phyloP scores from a whole-genome alignment of 139 green algal genomes.

The Chlamydomonas sphaeroides region DNA sequence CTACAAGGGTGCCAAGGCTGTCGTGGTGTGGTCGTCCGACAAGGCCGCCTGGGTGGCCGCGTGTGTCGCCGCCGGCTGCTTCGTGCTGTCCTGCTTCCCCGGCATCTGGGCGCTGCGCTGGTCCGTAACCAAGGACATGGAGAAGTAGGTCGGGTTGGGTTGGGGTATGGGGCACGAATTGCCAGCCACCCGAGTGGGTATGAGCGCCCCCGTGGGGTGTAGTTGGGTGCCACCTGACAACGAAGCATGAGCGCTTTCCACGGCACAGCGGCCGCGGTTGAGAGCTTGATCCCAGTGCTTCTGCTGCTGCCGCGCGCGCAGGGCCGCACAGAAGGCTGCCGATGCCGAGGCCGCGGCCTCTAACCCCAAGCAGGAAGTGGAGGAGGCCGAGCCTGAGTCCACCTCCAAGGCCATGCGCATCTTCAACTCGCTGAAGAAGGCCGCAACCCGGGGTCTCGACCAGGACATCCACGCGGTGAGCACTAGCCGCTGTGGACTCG shows the following conservation, averaged over 20 bases:
- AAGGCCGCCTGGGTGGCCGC: conserved; percentile 47
- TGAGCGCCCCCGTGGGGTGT: too few relatives aligned
- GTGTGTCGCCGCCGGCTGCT: not conserved
- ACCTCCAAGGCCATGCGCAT: conserved; percentile 6
- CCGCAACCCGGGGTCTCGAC: conserved; percentile 10
- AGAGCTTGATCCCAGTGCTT: too few relatives aligned
- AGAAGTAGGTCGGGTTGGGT: not conserved
- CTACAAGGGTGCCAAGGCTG: conserved; percentile 52
- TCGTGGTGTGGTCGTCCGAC: conserved; percentile 11
- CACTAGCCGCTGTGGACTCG: too few relatives aligned
- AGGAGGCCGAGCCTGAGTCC: conserved; percentile 12
- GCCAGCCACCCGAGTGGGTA: too few relatives aligned
- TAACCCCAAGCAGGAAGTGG: not conserved
- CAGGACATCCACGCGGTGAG: conserved; percentile 25
- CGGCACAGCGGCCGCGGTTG: too few relatives aligned
- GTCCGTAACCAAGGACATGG: not conserved
- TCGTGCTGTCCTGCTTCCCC: not conserved
- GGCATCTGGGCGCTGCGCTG: conserved; percentile 18
- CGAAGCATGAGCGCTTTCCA: too few relatives aligned
- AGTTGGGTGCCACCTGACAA: too few relatives aligned
- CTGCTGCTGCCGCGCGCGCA: not conserved
- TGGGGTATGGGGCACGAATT: too few relatives aligned
- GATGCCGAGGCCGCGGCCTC: conserved; percentile 24
- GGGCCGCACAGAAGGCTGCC: conserved; percentile 21
- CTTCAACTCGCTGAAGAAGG: conserved; percentile 18